These are phyloP conservation scores for Acanthamoeba divionensis DNA, from an alignment of 208 protist genomes.

Conservation along the genomic window DNA sequence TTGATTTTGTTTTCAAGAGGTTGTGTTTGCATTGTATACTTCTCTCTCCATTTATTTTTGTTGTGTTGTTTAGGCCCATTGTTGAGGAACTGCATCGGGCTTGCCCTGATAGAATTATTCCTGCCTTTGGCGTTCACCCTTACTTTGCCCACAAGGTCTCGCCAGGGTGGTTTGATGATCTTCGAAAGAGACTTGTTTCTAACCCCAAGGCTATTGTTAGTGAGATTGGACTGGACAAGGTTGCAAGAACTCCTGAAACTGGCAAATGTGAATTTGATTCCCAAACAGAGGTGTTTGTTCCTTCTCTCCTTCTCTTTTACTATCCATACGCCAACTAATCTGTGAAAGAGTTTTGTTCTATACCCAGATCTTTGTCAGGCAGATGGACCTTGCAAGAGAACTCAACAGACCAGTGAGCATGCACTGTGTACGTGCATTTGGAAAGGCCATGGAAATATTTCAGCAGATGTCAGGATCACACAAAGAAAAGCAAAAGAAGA, in stretches of 20 bases:
- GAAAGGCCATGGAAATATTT: not conserved
- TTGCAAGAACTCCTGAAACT: not conserved
- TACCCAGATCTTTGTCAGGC: not conserved
- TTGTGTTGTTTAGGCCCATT: not conserved
- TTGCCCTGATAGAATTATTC: not conserved
- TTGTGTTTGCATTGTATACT: not conserved
- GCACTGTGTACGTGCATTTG: slow-evolving; percentile 49
- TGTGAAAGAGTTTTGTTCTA: not conserved
- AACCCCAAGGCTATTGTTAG: slow-evolving; percentile 31
- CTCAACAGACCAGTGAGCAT: slow-evolving; percentile 11
- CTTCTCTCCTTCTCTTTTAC: no score
- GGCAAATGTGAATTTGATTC: not conserved
- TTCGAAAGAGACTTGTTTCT: not conserved
- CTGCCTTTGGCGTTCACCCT: slow-evolving; percentile 31
- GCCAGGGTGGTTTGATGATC: not conserved
- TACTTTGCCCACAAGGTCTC: slow-evolving; percentile 15
- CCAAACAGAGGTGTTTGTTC: not conserved
- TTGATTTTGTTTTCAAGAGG: not conserved
- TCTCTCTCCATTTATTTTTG: not conserved
- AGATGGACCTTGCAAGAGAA: not conserved
- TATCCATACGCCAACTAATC: no score
- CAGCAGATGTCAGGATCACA: no score
- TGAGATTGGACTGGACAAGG: slow-evolving; percentile 50
- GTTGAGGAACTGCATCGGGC: not conserved
- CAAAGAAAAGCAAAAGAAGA: no score